Conservation (phyloP, 495 filamentous ascomycete genomes). For the Trichoderma asperelloides region DNA sequence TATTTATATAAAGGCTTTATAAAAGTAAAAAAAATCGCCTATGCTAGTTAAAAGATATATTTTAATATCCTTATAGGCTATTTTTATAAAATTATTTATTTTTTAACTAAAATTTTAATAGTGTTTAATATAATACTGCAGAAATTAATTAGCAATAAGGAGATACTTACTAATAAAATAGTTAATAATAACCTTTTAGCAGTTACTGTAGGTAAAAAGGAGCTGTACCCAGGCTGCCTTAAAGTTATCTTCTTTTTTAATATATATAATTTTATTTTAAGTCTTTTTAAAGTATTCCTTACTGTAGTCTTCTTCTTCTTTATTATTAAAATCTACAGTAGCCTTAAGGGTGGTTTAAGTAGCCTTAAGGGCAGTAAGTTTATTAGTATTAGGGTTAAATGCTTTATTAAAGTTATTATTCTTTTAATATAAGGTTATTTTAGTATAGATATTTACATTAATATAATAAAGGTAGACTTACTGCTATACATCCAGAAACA, state of each 20-base stretch:
- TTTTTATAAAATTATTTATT: neutral
- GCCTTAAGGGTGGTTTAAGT: neutral
- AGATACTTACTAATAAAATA: neutral
- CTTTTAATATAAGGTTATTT: neutral
- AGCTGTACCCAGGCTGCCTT: neutral
- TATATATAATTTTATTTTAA: neutral
- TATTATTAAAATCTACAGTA: no score
- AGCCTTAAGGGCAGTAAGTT: neutral
- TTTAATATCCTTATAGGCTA: neutral
- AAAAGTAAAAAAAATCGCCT: no score
- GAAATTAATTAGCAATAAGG: neutral
- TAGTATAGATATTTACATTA: slow-evolving; percentile 9
- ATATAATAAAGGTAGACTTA: slow-evolving; percentile 10
- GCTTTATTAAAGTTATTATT: neutral
- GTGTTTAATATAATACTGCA: neutral
- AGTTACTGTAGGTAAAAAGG: neutral
- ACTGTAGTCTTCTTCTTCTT: no score
- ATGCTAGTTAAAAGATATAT: neutral
- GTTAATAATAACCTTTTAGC: neutral
- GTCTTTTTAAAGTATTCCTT: neutral
- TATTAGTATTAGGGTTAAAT: neutral
- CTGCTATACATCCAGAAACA: neutral
- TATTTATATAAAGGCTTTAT: neutral
- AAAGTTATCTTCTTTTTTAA: neutral
- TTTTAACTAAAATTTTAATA: neutral